These are phyloP conservation scores for Elymus sibiricus DNA, from an alignment of 176 grass and related monocot genomes.

Conservation along the genomic window DNA sequence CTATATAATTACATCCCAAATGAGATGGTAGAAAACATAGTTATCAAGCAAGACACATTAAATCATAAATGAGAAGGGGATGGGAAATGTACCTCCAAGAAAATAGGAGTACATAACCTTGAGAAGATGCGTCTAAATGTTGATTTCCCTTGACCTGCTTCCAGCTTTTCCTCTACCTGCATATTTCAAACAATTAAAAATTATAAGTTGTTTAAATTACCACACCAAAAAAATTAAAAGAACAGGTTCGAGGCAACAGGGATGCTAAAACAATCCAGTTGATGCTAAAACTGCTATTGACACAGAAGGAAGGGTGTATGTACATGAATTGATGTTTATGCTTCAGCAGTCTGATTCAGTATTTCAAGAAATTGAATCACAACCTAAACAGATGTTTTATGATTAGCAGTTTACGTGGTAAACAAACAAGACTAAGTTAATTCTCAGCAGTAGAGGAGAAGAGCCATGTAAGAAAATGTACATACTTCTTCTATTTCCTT, in stretches of 20 bases:
- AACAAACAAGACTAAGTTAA: not conserved
- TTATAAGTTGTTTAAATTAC: not conserved
- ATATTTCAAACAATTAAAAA: not conserved
- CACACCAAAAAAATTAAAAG: not conserved
- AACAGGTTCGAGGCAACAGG: not conserved
- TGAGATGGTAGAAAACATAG: not conserved
- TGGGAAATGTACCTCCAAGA: constrained; percentile 59
- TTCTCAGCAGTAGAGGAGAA: not conserved
- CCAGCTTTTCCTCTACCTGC: constrained; percentile 93
- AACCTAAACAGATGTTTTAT: not conserved
- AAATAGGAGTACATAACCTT: constrained; percentile 94
- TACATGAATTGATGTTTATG: not conserved
- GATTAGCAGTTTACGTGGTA: not conserved
- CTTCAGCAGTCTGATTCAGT: not conserved
- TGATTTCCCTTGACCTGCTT: constrained; percentile 80
- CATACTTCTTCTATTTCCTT: constrained; percentile 96
- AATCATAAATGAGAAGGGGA: not conserved
- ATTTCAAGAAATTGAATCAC: not conserved
- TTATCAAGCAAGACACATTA: not conserved
- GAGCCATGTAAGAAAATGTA: not conserved
- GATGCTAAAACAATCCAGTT: not conserved
- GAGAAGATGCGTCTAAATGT: constrained; percentile 72
- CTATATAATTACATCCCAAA: not conserved
- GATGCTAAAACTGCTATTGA: not conserved
- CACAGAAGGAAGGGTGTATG: not conserved